A percentile compares a stretch with the other conserved stretches of the same genome.
Evolutionary conservation across 2,329 filamentous ascomycete species (phyloP).

Genomic region (Arthrinium phaeospermum): DNA sequence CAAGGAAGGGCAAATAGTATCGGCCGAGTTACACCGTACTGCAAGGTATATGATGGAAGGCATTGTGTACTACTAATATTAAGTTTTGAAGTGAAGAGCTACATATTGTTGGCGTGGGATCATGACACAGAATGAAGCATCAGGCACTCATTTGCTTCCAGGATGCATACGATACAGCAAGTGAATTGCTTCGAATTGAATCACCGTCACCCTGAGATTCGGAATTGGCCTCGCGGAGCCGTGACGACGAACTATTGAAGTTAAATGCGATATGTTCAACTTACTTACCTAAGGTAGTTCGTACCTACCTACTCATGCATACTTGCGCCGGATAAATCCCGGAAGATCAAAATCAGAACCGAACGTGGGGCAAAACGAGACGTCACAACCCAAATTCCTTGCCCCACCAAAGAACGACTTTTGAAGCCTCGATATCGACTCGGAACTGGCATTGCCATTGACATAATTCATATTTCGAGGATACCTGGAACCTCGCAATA

Average conservation of each 20-base stretch:
- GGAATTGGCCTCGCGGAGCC: too few species aligned
- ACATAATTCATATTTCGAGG: not conserved
- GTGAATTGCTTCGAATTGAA: not conserved
- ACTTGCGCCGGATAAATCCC: slow-evolving; percentile 9
- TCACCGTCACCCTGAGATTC: too few species aligned
- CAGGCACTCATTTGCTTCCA: not conserved
- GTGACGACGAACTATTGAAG: too few species aligned
- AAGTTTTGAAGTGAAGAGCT: not conserved
- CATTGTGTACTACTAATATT: slow-evolving; percentile 47
- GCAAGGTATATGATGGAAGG: slow-evolving; percentile 57
- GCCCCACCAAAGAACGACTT: slow-evolving; percentile 19
- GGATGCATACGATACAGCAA: not conserved
- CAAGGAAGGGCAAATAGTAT: slow-evolving; percentile 45
- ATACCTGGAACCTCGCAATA: not conserved
- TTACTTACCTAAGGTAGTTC: not conserved
- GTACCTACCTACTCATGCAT: not conserved
- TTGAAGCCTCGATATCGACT: slow-evolving; percentile 15
- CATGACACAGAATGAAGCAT: not conserved
- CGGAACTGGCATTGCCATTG: not conserved
- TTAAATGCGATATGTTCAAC: too few species aligned
- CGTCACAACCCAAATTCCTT: slow-evolving; percentile 13
- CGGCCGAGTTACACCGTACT: slow-evolving; percentile 53
- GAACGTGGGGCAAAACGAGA: slow-evolving; percentile 14
- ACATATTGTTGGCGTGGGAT: not conserved
- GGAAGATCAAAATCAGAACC: not conserved